Evolutionary conservation across 768 basidiomycete species (phyloP).

Genomic region (Hericium erinaceus): DNA sequence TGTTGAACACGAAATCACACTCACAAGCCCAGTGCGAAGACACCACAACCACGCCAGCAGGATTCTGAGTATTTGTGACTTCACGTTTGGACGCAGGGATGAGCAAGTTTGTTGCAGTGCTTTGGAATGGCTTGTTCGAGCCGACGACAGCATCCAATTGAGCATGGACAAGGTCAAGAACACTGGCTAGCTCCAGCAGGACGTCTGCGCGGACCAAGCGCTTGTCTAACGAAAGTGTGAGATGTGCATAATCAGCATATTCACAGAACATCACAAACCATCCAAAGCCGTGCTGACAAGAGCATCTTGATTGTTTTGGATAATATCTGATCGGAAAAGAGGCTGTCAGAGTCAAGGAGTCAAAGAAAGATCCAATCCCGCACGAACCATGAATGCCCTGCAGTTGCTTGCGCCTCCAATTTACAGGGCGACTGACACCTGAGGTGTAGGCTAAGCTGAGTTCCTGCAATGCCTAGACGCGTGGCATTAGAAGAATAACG

Average conservation of each 20-base stretch:
- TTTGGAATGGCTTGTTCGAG: neutral
- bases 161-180: neutral
- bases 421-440: constrained; percentile 1
- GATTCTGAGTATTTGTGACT: neutral
- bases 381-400: constrained; percentile 2
- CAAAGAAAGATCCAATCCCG: too few species aligned
- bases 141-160: neutral
- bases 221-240: neutral
- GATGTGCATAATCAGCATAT: too few species aligned
- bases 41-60: neutral
- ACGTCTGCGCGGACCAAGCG: constrained; percentile 1
- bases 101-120: neutral
- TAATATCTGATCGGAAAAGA: neutral
- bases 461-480: neutral
- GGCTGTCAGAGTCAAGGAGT: too few species aligned
- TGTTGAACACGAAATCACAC: neutral
- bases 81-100: neutral
- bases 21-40: constrained; percentile 3
- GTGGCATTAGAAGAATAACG: too few species aligned
- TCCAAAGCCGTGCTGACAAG: neutral
- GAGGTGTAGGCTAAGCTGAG: neutral
- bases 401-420: constrained; percentile 3
- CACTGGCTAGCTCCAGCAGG: neutral
- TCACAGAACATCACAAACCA: neutral
- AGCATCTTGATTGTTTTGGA: neutral